Evolutionary conservation across 345 rosid genomes (phyloP).

Genomic region (Abelmoschus esculentus): DNA sequence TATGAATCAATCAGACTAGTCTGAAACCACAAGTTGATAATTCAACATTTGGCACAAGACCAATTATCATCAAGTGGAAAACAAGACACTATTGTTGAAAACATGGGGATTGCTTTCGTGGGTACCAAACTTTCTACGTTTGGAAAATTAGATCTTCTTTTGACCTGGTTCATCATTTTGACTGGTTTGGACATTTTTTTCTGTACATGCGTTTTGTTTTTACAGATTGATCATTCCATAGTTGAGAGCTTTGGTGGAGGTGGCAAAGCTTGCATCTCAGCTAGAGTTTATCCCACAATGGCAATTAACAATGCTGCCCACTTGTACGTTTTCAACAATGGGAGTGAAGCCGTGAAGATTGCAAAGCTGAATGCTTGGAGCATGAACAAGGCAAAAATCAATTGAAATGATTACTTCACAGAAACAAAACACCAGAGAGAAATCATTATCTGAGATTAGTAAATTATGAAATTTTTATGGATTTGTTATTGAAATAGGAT

Average conservation of each 20-base stretch:
- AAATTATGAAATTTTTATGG: no score
- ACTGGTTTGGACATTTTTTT: no score
- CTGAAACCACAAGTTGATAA: no score
- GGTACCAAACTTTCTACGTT: neutral
- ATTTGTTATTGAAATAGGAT: no score
- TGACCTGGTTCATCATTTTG: neutral
- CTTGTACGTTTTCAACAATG: constrained; percentile 56
- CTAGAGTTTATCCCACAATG: no score
- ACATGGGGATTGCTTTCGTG: neutral
- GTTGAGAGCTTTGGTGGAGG: constrained; percentile 78
- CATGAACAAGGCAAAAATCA: constrained; percentile 49
- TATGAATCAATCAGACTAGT: no score
- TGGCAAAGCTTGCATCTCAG: constrained; percentile 26
- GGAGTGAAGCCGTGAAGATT: constrained; percentile 37
- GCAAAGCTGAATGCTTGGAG: constrained; percentile 59
- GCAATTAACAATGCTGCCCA: constrained; percentile 20
- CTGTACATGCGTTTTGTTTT: no score
- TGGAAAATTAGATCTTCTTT: neutral
- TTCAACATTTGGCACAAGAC: neutral
- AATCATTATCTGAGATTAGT: no score
- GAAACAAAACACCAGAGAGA: neutral
- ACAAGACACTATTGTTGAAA: neutral
- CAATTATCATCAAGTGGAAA: neutral
- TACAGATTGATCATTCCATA: constrained; percentile 65
- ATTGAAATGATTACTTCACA: constrained; percentile 11